Conservation (phyloP, 2,329 filamentous ascomycete genomes). For the Geosmithia morbida region DNA sequence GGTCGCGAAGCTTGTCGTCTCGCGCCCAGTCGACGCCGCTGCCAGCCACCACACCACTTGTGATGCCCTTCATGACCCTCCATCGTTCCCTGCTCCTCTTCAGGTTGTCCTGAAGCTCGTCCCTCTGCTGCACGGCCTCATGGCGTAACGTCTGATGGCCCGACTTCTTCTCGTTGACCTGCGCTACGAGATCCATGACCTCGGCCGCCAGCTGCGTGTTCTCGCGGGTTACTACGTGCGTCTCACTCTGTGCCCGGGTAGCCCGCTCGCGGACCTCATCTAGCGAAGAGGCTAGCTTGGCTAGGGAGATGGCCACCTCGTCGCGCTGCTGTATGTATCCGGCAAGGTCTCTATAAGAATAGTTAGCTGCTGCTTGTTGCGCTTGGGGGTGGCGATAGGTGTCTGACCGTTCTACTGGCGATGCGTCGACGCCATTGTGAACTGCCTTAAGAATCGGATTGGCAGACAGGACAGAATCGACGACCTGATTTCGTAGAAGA, state of each 20-base stretch:
- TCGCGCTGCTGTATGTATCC: conserved; percentile 56
- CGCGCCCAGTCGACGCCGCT: conserved; percentile 73
- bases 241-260: conserved; percentile 41
- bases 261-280: conserved; percentile 36
- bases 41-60: conserved; percentile 65
- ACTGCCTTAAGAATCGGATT: conserved; percentile 68
- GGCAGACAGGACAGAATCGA: conserved; percentile 53
- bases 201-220: conserved; percentile 50
- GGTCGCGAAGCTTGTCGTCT: conserved; percentile 49
- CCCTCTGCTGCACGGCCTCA: conserved; percentile 4
- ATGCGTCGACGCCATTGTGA: conserved; percentile 49
- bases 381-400: not conserved
- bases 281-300: conserved; percentile 40
- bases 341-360: conserved; percentile 42
- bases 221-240: conserved; percentile 35
- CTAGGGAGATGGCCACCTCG: conserved; percentile 45
- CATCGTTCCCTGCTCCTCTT: conserved; percentile 50
- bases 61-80: conserved; percentile 63
- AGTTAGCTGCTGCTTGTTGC: not conserved
- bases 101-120: conserved; percentile 41
- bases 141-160: conserved; percentile 12
- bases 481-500: conserved; percentile 52
- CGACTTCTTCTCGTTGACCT: conserved; percentile 35
- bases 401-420: conserved; percentile 52
- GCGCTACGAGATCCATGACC: conserved; percentile 47